Percentiles rank a stretch among this genome's conserved stretches.
These are phyloP conservation scores for Hypoxylon sp. DNA, from an alignment of 2,329 filamentous ascomycete genomes.

Conservation along the genomic window DNA sequence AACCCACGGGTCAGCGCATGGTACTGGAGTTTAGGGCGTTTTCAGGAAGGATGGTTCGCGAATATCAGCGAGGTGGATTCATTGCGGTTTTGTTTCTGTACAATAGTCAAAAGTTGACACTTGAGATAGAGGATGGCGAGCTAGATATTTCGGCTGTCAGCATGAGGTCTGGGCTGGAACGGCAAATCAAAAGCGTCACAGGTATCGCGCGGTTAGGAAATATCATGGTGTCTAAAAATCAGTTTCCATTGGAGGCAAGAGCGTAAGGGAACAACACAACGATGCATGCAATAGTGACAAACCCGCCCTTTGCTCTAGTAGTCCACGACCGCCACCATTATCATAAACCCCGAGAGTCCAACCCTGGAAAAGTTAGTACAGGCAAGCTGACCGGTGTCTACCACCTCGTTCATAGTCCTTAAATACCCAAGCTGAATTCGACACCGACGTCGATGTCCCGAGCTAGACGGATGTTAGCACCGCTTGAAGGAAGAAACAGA, in stretches of 20 bases:
- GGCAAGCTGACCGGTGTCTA: conserved; percentile 38
- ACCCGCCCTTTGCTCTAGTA: conserved; percentile 32
- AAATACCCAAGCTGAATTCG: conserved; percentile 94
- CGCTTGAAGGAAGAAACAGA: background rate
- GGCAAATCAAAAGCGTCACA: conserved; percentile 1
- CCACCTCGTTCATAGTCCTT: conserved; percentile 52
- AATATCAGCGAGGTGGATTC: background rate
- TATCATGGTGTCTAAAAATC: conserved; percentile 1
- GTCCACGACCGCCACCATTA: conserved; percentile 27
- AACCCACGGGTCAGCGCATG: background rate
- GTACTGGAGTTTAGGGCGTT: background rate
- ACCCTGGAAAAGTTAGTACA: conserved; percentile 49
- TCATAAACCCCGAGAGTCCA: conserved; percentile 23
- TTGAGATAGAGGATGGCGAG: background rate
- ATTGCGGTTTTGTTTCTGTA: background rate
- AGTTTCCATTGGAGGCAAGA: conserved; percentile 23
- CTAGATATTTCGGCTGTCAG: conserved; percentile 2
- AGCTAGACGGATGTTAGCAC: conserved; percentile 58
- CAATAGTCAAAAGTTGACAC: background rate
- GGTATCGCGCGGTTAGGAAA: background rate
- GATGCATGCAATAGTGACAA: conserved; percentile 37
- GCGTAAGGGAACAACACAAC: conserved; percentile 20
- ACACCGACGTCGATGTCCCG: conserved; percentile 97
- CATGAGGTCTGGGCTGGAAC: background rate
- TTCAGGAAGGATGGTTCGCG: background rate